Conservation (phyloP, 768 basidiomycete genomes). For the Agrocybe praecox region DNA sequence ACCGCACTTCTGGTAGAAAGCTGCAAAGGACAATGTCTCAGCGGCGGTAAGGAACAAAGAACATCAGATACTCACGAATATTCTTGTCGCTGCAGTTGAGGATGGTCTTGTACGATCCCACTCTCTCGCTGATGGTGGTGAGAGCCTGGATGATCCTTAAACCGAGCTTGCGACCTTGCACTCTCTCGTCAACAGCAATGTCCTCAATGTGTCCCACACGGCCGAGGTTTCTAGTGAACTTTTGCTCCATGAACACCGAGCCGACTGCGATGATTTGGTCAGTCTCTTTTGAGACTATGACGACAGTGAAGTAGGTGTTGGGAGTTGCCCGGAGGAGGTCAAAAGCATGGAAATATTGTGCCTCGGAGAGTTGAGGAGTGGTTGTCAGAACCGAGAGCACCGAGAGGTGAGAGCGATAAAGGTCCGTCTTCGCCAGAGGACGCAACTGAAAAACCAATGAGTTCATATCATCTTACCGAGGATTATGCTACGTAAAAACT, state of each 20-base stretch:
- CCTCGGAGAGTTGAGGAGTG: constrained; percentile 64
- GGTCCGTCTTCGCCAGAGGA: constrained; percentile 86
- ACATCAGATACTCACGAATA: constrained; percentile 68
- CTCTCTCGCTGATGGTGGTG: constrained; percentile 77
- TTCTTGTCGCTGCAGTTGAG: constrained; percentile 92
- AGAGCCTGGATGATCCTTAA: constrained; percentile 85
- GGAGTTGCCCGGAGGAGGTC: constrained; percentile 53
- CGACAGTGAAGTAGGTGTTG: constrained; percentile 80
- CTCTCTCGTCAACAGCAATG: constrained; percentile 85
- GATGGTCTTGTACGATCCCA: constrained; percentile 95
- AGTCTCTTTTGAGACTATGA: constrained; percentile 73
- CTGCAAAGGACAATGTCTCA: constrained; percentile 39
- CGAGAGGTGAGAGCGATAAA: constrained; percentile 78
- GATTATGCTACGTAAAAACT: constrained; percentile 18
- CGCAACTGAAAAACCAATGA: constrained; percentile 63
- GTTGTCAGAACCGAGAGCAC: constrained; percentile 81
- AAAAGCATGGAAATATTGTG: constrained; percentile 74
- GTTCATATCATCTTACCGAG: not conserved
- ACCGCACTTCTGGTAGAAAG: constrained; percentile 97
- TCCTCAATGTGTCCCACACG: constrained; percentile 97
- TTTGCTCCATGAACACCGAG: constrained; percentile 87
- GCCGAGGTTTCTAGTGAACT: constrained; percentile 88
- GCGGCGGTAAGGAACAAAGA: not conserved
- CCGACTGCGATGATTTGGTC: constrained; percentile 87
- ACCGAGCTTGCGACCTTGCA: constrained; percentile 94